Percentiles rank a stretch among this genome's conserved stretches.
Conservation (phyloP, 2,329 filamentous ascomycete species). For the Dactylellina drechsleri region DNA sequence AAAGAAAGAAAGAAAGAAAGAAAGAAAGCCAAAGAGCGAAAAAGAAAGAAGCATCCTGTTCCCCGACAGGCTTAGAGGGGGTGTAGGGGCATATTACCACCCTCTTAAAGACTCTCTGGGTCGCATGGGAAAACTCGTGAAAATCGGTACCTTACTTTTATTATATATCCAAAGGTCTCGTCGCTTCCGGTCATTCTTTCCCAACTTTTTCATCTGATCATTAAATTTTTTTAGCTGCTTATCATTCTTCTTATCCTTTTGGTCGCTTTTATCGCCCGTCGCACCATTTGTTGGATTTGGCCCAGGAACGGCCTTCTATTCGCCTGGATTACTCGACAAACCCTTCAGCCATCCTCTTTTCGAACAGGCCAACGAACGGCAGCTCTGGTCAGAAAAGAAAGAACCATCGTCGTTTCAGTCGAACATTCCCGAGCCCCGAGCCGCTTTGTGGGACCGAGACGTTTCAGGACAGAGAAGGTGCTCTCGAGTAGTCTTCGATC, state of each 20-base stretch:
- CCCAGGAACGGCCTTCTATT: conserved; percentile 46
- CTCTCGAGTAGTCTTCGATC: conserved; percentile 1
- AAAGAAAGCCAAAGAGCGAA: conserved; percentile 13
- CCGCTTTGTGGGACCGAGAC: conserved; percentile 53
- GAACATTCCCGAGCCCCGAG: conserved; percentile 53
- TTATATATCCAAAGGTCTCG: conserved; percentile 54
- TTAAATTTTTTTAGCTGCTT: conserved; percentile 7
- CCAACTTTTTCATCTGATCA: conserved; percentile 47
- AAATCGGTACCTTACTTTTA: conserved; percentile 53
- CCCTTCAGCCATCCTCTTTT: conserved; percentile 53
- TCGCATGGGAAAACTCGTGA: conserved; percentile 51
- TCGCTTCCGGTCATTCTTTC: conserved; percentile 48
- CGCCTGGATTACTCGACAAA: conserved; percentile 20
- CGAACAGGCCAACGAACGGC: conserved; percentile 26
- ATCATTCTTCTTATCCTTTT: background rate
- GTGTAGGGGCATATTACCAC: conserved; percentile 24
- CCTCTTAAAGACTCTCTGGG: conserved; percentile 39
- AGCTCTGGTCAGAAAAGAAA: conserved; percentile 44
- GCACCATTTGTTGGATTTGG: conserved; percentile 53
- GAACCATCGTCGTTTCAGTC: conserved; percentile 54
- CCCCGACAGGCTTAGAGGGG: conserved; percentile 30
- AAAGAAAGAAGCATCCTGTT: conserved; percentile 20
- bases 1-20: conserved; percentile 12
- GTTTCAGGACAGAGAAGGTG: conserved; percentile 46
- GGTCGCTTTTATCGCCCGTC: conserved; percentile 32